Percentiles rank a stretch among this genome's conserved stretches.
phyloP scores from a whole-genome alignment of 257 asterid genomes.

The Knoxia roxburghii region DNA sequence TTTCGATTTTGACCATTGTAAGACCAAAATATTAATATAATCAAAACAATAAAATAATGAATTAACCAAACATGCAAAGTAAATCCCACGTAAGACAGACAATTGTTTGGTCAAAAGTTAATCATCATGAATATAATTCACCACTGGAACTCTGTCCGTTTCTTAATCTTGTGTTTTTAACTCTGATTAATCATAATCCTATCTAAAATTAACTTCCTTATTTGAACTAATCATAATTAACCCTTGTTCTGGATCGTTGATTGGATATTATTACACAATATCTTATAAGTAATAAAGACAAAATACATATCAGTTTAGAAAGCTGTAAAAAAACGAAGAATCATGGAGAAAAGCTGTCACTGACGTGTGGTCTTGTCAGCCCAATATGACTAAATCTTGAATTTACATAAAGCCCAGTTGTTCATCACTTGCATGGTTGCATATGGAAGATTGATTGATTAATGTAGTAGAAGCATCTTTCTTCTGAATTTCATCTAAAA shows the following conservation, averaged over 20 bases:
- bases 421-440: neutral
- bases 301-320: conserved; percentile 7
- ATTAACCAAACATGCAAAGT: too few relatives aligned
- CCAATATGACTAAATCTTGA: neutral
- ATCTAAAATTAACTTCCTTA: too few relatives aligned
- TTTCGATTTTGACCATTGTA: conserved; percentile 1
- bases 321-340: conserved; percentile 8
- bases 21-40: too few relatives aligned
- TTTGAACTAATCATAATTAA: too few relatives aligned
- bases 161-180: too few relatives aligned
- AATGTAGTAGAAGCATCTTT: neutral
- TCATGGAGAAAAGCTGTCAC: conserved; percentile 38
- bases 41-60: too few relatives aligned
- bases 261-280: neutral
- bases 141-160: too few relatives aligned
- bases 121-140: too few relatives aligned
- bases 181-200: too few relatives aligned
- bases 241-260: conserved; percentile 7
- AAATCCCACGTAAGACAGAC: too few relatives aligned
- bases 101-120: too few relatives aligned
- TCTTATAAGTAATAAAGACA: neutral
- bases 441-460: neutral
- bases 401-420: neutral
- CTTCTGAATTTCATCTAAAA: neutral
- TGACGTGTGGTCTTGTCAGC: conserved; percentile 53